Base-by-base conservation (phyloP, 768 basidiomycete genomes). In the Auriculariales sp. region DNA sequence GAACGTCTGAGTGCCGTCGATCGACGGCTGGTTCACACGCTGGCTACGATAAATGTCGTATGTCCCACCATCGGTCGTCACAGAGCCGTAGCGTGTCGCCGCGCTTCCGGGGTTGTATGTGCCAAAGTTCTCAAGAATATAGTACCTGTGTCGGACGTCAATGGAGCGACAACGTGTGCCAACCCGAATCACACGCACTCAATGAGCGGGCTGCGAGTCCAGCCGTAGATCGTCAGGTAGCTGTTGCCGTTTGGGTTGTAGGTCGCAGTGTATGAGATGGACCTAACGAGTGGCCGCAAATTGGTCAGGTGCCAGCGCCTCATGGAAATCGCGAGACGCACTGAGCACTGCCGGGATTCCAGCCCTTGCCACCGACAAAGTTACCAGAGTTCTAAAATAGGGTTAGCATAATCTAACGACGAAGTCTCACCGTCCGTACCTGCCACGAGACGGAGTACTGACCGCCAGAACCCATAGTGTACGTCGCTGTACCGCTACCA, bases 191-290 rank as follows among this genome's bases (percentile, higher is more conserved):
- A n/a, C n/a, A n/a, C n/a, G n/a, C n/a, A n/a, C 52, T 73, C 71
- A 56, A 72, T 58, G 55, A 71, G 68, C 1, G 70, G 67, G 58
- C 57, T 65, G n/a, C 60, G 61, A 4, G 68, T 69, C 71, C 71
- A 72, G 45, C 71, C 71, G 52, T 70, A 71, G 49, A 73, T 62
- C 44, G 70, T 64, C 27, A 72, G 63, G 58, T 70, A 70, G 51
- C 58, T 57, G 59, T 70, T 72, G 7, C 70, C 69, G 52, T 63
- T 62, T 22, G 67, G 66, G 22, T 56, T 54, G 59, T 61, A 68
- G 27, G 56, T 65, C 42, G 61, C 70, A 47, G 52, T 65, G 62
- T 66, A 71, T 36, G 35, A 58, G 53, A 72, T 68, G 3, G 59
- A 52, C 51, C 69, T 71, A 54, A 22, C 17, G 50, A 6, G 10